A percentile compares a stretch with the other conserved stretches of the same genome.
These are phyloP conservation scores for Orychophragmus violaceus DNA, from an alignment of 345 rosid genomes.

Conservation along the genomic window DNA sequence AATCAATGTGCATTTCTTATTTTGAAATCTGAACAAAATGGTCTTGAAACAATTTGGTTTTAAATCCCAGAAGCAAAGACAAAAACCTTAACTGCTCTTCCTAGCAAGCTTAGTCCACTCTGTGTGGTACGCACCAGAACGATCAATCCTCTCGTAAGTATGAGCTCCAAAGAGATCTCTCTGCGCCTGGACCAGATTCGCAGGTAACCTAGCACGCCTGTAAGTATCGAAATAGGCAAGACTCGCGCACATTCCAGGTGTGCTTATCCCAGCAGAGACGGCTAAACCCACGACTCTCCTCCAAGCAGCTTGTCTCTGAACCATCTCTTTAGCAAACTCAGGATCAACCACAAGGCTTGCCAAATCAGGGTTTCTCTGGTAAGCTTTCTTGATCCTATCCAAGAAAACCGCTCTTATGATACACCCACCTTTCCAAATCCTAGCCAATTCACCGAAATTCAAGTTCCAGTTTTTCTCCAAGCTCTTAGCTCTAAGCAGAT, in stretches of 20 bases:
- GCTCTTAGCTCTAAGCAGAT: constrained; percentile 88
- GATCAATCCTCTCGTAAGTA: constrained; percentile 89
- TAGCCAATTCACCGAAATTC: constrained; percentile 80
- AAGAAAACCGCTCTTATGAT: constrained; percentile 91
- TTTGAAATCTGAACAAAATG: constrained; percentile 22
- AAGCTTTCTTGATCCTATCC: constrained; percentile 97
- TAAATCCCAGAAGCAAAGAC: not conserved
- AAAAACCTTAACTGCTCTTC: constrained; percentile 42
- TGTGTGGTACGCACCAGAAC: constrained; percentile 69
- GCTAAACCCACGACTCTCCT: constrained; percentile 94
- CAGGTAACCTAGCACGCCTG: constrained; percentile 83
- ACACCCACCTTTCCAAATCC: constrained; percentile 99
- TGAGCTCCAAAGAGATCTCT: constrained; percentile 98
- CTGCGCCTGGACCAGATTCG: constrained; percentile 95
- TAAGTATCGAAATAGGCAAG: constrained; percentile 92
- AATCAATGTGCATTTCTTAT: constrained; percentile 14
- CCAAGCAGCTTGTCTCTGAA: constrained; percentile 97
- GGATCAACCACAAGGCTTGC: constrained; percentile 91
- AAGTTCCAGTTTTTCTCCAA: constrained; percentile 69
- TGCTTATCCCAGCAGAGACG: constrained; percentile 86
- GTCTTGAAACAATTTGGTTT: constrained; percentile 16
- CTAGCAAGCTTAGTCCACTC: constrained; percentile 91
- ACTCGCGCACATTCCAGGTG: constrained; percentile 96
- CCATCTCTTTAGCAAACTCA: constrained; percentile 94
- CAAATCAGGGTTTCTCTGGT: constrained; percentile 81